Evolutionary conservation across 768 basidiomycete genomes (phyloP), one percentile per base, ranked within the genome.

Genomic region (Pulveroboletus frians): DNA sequence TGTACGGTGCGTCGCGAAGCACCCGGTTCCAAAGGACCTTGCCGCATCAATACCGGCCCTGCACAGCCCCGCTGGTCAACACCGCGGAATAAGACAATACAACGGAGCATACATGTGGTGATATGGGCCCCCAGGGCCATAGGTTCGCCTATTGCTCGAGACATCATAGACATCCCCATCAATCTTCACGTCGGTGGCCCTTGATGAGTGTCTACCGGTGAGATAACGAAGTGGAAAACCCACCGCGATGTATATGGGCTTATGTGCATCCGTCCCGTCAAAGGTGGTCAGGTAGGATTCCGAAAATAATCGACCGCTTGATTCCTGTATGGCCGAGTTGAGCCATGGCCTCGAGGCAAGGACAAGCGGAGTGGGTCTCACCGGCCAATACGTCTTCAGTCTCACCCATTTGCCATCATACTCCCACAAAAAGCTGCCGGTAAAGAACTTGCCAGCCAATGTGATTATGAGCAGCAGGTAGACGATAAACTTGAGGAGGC

Each of bases 161-260:
- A 98, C 94, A 62, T 98, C 94, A 69, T 84, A 98, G 8, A 98
- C 91, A 45, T 88, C 87, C 11, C 89, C 88, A 63, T 92, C 90
- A 64, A 98, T 87, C 90, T 92, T 63, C 39, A 60, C 52, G 47
- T 48, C 58, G 38, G 20, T 53, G 20, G 47, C 23, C 42, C 8
- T 18, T 15, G n/a, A 43, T 58, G 43, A 51, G 54, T 39, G 36
- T 34, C 23, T 35, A 37, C 8, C 6, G 34, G 52, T 32, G 18
- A 35, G 13, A 40, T 27, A 14, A 45, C 39, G 59, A 56, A 47
- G 51, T 35, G 56, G 45, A 50, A 53, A 49, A 6, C 83, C 64
- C 69, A 88, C 90, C 50, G 92, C 93, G 40, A 98, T 70, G 69
- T 92, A 97, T 42, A 93, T 68, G 21, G 92, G 90, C 61, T 71